Conservation (phyloP, 1,284 basidiomycete genomes). For the Papiliotrema fonsecae region DNA sequence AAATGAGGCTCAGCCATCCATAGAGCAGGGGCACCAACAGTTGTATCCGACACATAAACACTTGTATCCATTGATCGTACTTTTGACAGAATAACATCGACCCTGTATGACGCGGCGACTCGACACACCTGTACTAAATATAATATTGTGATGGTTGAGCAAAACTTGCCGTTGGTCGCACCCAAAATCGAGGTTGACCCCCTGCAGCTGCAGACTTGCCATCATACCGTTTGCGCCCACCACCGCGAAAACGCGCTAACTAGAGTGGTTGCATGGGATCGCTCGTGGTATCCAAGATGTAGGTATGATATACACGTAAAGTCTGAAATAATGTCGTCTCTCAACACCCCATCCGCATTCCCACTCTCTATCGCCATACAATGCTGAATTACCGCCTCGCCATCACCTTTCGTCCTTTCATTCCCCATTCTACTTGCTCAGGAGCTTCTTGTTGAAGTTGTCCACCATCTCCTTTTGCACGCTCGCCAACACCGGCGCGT, state of each 20-base stretch:
- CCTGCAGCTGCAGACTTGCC: too few relatives aligned
- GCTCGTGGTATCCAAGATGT: background rate
- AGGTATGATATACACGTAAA: background rate
- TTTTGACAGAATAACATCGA: too few relatives aligned
- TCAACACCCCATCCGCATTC: background rate
- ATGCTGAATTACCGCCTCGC: background rate
- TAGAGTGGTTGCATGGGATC: background rate
- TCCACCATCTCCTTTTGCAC: conserved; percentile 78
- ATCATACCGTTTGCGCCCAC: background rate
- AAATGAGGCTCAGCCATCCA: too few relatives aligned
- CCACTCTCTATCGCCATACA: background rate
- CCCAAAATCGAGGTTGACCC: too few relatives aligned
- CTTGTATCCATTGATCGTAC: background rate
- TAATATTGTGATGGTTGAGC: too few relatives aligned
- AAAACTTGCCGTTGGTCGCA: too few relatives aligned
- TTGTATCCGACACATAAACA: background rate
- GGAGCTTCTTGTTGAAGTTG: conserved; percentile 56
- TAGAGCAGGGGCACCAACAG: background rate
- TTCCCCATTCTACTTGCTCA: conserved; percentile 16
- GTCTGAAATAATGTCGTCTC: background rate
- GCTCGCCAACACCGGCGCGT: conserved; percentile 82
- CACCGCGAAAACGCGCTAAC: too few relatives aligned
- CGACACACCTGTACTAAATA: too few relatives aligned
- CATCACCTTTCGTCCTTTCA: background rate
- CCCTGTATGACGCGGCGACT: too few relatives aligned